Percentiles rank a stretch among this genome's conserved stretches.
These are phyloP conservation scores for Fusarium fracticaudum DNA, from an alignment of 2,329 filamentous ascomycete species.

Conservation along the genomic window DNA sequence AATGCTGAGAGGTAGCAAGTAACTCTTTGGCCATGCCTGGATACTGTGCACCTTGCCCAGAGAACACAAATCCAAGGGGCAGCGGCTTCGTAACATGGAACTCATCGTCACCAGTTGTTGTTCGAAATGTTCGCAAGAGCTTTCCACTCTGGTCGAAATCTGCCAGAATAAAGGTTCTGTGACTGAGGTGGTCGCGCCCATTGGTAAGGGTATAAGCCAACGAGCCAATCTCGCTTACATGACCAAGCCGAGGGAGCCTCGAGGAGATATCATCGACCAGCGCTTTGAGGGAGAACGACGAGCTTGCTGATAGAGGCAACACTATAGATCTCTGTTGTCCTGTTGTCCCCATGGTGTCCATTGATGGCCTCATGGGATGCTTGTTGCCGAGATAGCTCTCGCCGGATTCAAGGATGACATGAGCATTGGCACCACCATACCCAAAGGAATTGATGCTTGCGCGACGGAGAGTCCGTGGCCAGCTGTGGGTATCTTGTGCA, in stretches of 20 bases:
- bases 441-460: neutral
- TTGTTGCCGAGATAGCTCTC: neutral
- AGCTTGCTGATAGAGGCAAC: neutral
- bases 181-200: neutral
- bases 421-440: neutral
- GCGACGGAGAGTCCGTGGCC: neutral
- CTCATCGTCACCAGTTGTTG: neutral
- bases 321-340: fast-evolving
- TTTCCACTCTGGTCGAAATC: neutral
- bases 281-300: neutral
- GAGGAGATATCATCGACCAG: neutral
- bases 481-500: neutral
- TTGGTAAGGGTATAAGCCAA: neutral
- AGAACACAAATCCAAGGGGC: neutral
- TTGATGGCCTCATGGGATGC: fast-evolving
- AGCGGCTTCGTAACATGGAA: fast-evolving
- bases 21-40: neutral
- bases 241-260: neutral
- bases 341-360: too few relatives aligned
- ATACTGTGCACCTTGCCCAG: neutral
- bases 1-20: fast-evolving
- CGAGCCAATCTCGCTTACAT: neutral
- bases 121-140: neutral
- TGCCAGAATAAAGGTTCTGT: neutral
- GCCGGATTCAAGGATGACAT: neutral